Conservation (phyloP, 805 yeast genomes). For the Candida quercuum region DNA sequence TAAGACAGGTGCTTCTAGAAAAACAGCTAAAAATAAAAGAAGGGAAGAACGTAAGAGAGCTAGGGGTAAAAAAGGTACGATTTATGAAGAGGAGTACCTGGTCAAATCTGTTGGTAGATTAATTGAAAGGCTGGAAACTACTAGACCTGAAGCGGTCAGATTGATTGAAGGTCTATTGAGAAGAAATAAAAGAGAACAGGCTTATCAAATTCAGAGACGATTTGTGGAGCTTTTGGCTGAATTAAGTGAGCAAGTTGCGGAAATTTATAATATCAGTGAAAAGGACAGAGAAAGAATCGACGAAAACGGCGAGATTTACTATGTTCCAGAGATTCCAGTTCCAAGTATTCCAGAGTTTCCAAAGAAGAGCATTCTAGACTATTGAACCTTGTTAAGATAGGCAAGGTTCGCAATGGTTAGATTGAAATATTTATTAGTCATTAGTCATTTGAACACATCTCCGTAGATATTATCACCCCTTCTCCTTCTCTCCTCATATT, state of each 20-base stretch:
- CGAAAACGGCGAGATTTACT: constrained; percentile 80
- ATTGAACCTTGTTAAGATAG: too few species aligned
- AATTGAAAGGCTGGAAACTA: constrained; percentile 71
- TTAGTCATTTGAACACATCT: constrained; percentile 20
- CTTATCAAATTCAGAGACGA: constrained; percentile 68
- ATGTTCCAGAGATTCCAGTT: constrained; percentile 67
- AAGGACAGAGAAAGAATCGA: constrained; percentile 84
- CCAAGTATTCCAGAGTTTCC: constrained; percentile 67
- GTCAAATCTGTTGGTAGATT: constrained; percentile 84
- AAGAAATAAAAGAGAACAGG: constrained; percentile 70
- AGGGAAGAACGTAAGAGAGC: constrained; percentile 96
- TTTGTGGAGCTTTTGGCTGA: constrained; percentile 53
- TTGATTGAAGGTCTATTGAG: constrained; percentile 74
- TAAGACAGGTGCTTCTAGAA: constrained; percentile 90
- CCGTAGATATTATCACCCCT: constrained; percentile 28
- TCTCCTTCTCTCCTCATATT: constrained; percentile 29
- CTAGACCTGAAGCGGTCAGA: constrained; percentile 67
- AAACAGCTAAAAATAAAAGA: constrained; percentile 86
- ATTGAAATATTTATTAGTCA: too few species aligned
- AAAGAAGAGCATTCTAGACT: constrained; percentile 51
- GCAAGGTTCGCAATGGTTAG: too few species aligned
- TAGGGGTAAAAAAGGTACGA: constrained; percentile 95
- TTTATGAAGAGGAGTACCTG: constrained; percentile 94
- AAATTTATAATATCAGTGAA: constrained; percentile 78
- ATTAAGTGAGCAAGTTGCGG: constrained; percentile 57